Evolutionary conservation across 1,284 basidiomycete genomes (phyloP), one percentile per base, ranked within the genome.

Genomic region (Puccinia polysora): DNA sequence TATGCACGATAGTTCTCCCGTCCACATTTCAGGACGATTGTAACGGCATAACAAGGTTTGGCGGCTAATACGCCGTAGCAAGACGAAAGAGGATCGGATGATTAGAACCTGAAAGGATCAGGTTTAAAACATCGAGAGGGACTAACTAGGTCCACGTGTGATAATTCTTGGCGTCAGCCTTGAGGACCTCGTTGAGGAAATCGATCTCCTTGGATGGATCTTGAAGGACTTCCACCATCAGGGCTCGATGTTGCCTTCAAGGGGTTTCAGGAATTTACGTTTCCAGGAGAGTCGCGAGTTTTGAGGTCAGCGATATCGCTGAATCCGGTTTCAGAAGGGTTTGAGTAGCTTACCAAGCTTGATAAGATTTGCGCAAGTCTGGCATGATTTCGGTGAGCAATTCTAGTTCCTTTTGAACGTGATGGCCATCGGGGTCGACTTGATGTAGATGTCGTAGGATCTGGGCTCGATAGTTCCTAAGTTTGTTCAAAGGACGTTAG

Each of bases 31-130:
- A 0, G 80, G 77, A n/a, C 77, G 76, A 20, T 77, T 80, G 80
- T 91, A 91, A 78, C 88, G 86, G n/a, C 87, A 86, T 62, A 93
- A 85, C 12, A 91, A 80, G 89, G 90, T 95, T 80, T 96, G 91
- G 6, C 92, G 85, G 80, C 68, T 71, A 23, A 50, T 50, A n/a
- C 20, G n/a, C 18, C 20, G 7, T 30, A 45, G 38, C 1, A 32
- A 28, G 56, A 45, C 3, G 12, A 30, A 30, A 36, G n/a, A 14
- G 5, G 23, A n/a, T 12, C 25, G 10, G 30, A n/a, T 30, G 34
- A 20, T 2, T 40, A 3, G 34, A 10, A 20, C 6, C 3, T 1
- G 20, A 18, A 7, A 6, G 20, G 23, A 47, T 7, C 10, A 30
- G 53, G 14, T n/a, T n/a, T n/a, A n/a, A n/a, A n/a, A n/a, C 32